Base-by-base conservation (phyloP, 2,329 filamentous ascomycete genomes). In the Scopulariopsis brevicaulis region DNA sequence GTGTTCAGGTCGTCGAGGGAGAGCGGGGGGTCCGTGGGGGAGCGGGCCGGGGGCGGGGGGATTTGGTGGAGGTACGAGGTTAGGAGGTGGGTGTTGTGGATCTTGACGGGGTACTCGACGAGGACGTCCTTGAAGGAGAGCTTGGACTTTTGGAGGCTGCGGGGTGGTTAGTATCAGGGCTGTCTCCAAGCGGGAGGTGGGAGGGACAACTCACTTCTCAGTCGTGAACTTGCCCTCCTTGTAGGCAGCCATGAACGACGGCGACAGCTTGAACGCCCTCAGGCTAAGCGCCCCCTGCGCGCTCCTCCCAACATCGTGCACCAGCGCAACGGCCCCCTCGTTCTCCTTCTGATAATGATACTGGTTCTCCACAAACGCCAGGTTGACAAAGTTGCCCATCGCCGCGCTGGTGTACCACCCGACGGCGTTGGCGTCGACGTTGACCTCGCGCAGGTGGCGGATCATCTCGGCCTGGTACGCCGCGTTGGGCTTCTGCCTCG, bases 371-470 rank as follows among this genome's bases (percentile, higher is more conserved):
- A 99, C 89, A 70, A 96, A 92, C 78, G 87, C 89, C 70, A 88
- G 74, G 79, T 92, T 96, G 79, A 97, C 82, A 67, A 97, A 97
- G 80, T 96, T 97, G 73, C 94, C 94, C 89, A 99, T 95, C 73
- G 91, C 96, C 63, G 92, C 90, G 77, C 91, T 96, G 60, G 91
- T 96, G 78, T 99, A 99, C 92, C 92, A 99, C 67, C 94, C 94
- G 60, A 96, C 90, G 68, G 90, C 95, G 79, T 97, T 96, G 64
- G 94, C 94, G 72, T 99, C 94, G 60, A 97, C 89, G 73, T 97
- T 99, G 68, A 99, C 94, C 75, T 97, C 94, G 72, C 93, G 88
- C 62, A 97, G 78, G 73, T 94, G 91, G 69, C 91, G 89, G 74
- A 99, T 93, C 93, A 97, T 97, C 74, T 99, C 94, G 64, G 84